Evolutionary conservation across 805 yeast species (phyloP), one percentile per base, ranked within the genome.

Genomic region (Lachancea waltii): DNA sequence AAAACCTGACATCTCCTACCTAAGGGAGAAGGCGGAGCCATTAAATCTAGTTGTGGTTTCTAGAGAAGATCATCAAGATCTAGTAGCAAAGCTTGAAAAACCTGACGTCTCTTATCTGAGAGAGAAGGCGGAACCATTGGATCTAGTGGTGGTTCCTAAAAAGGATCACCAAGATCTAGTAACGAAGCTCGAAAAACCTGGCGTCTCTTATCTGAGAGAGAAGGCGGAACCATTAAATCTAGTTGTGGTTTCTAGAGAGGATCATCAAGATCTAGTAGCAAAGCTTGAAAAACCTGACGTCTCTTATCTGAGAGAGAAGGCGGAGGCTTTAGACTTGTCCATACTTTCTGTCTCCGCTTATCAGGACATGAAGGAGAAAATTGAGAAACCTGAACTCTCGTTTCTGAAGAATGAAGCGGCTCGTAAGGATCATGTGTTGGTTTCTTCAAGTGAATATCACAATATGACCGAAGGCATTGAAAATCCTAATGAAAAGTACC

Each of bases 1-100:
- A 3, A 41, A 46, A 7, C 74, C 76, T 5, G 49, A 62, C 9
- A 44, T 51, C 11, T 14, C 18, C 4, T 27, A 5, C n/a, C 29
- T 48, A 6, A 20, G 33, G 19, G 33, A 42, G 11, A 44, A 44
- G 26, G 45, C 26, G 4, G 26, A 13, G 13, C 4, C 10, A 7
- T 13, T 23, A 7, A 13, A 23, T 42, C 7, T 41, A 7, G 38
- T 35, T 5, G 44, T 58, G 9, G 30, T 58, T 4, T 41, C 54
- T 4, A 28, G 32, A 6, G 40, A 33, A 4, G 56, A 52, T 6
- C 35, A 42, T 15, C 23, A 36, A 7, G 20, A 30, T 10, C 14
- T 47, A 20, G 19, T 35, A 10, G 36, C 29, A 4, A 30, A 37
- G 26, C 20, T 25, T 13, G 41, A 41, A 7, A n/a, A 32, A 6